Percentiles rank a stretch among this genome's conserved stretches.
Conservation (phyloP, 352 stramenopile genomes). For the Globisporangium solare region DNA sequence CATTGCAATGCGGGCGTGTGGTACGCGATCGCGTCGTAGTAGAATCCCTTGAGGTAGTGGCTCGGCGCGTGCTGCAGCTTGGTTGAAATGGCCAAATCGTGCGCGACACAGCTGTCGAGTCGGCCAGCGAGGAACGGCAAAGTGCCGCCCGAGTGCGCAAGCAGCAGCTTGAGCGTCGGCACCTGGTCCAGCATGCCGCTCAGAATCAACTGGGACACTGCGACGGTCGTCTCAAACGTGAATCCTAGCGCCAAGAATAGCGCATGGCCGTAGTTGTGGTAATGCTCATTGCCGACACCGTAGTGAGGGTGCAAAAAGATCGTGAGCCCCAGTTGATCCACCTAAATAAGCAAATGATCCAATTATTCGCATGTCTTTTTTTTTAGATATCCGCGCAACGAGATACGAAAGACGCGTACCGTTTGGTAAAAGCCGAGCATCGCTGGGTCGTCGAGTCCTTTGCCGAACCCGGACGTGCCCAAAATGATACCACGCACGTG, state of each 20-base stretch:
- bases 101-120: slow-evolving; percentile 55
- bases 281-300: slow-evolving; percentile 59
- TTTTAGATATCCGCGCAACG: not conserved
- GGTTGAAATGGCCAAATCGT: slow-evolving; percentile 37
- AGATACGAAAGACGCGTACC: slow-evolving; percentile 1
- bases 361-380: too few species aligned
- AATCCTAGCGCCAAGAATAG: slow-evolving; percentile 60
- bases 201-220: slow-evolving; percentile 53
- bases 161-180: slow-evolving; percentile 38
- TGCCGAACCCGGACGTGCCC: slow-evolving; percentile 46
- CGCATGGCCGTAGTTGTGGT: slow-evolving; percentile 44
- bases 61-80: slow-evolving; percentile 38
- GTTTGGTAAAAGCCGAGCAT: slow-evolving; percentile 55
- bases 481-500: slow-evolving; percentile 49
- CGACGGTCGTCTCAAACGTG: slow-evolving; percentile 64
- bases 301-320: slow-evolving; percentile 75
- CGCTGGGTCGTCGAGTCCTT: slow-evolving; percentile 45
- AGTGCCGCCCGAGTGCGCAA: slow-evolving; percentile 58
- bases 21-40: slow-evolving; percentile 62
- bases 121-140: slow-evolving; percentile 56
- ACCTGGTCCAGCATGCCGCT: slow-evolving; percentile 48
- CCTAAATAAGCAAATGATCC: not conserved
- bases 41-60: slow-evolving; percentile 53
- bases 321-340: slow-evolving; percentile 32
- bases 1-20: slow-evolving; percentile 45